Evolutionary conservation across 2,329 filamentous ascomycete genomes (phyloP).

Genomic region (Tolypocladium endophyticum): DNA sequence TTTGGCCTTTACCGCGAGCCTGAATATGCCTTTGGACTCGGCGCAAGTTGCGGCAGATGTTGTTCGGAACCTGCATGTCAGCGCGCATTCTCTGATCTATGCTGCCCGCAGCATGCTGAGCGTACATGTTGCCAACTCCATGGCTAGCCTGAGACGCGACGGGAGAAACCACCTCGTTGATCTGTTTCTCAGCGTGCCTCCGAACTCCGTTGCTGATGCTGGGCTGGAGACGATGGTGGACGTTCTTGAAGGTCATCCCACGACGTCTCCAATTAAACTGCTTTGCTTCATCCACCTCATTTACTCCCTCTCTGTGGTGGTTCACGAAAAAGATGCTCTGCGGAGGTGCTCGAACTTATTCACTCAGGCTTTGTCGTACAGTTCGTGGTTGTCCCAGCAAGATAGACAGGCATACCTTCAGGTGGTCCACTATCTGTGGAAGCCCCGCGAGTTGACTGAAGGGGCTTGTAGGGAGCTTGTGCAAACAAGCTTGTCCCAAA

Average conservation of each 20-base stretch:
- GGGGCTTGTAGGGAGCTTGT: conserved; percentile 18
- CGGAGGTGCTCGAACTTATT: conserved; percentile 30
- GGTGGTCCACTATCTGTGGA: conserved; percentile 37
- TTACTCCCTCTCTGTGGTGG: conserved; percentile 37
- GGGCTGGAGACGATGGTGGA: conserved; percentile 31
- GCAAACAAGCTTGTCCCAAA: conserved; percentile 7
- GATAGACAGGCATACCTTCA: conserved; percentile 29
- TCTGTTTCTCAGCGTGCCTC: conserved; percentile 27
- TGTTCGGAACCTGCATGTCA: conserved; percentile 14
- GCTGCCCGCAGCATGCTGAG: conserved; percentile 34
- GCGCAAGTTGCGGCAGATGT: conserved; percentile 7
- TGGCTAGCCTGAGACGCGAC: conserved; percentile 29
- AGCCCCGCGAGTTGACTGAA: conserved; percentile 25
- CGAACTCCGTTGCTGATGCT: conserved; percentile 24
- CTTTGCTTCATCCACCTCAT: conserved; percentile 42
- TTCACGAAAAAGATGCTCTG: conserved; percentile 29
- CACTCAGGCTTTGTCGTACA: conserved; percentile 34
- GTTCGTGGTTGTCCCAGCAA: conserved; percentile 23
- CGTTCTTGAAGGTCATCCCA: conserved; percentile 26
- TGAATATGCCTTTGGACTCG: conserved; percentile 5
- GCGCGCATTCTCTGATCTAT: conserved; percentile 24
- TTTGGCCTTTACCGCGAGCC: not conserved
- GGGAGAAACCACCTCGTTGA: conserved; percentile 30
- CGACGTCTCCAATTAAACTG: conserved; percentile 29
- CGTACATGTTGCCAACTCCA: conserved; percentile 33